Conservation (phyloP, 139 green algal species). For the Picochlorum sp. region DNA sequence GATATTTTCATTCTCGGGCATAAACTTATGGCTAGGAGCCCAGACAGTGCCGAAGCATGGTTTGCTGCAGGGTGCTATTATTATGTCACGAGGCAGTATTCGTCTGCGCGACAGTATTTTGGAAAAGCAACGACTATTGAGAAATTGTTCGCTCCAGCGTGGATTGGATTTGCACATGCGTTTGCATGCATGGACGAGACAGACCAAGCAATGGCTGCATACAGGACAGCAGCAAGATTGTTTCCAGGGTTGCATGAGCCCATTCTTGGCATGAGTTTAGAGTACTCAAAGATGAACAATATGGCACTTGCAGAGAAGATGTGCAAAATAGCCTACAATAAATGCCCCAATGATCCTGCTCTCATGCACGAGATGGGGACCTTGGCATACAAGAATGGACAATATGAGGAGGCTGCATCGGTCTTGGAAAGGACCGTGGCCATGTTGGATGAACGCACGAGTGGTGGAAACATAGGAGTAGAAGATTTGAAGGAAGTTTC, state of each 20-base stretch:
- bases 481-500: conserved; percentile 63
- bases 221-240: conserved; percentile 82
- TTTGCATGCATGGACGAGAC: conserved; percentile 86
- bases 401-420: conserved; percentile 23
- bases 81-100: conserved; percentile 54
- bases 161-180: conserved; percentile 89
- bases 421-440: conserved; percentile 15
- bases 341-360: conserved; percentile 78
- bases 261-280: conserved; percentile 77
- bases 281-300: conserved; percentile 88
- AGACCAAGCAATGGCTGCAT: conserved; percentile 88
- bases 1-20: conserved; percentile 80
- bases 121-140: conserved; percentile 77
- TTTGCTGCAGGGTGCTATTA: conserved; percentile 96
- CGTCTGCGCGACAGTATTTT: conserved; percentile 69
- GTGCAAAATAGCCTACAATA: conserved; percentile 44
- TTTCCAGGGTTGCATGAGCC: conserved; percentile 90
- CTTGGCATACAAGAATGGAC: conserved; percentile 50
- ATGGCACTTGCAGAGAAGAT: conserved; percentile 62
- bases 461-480: conserved; percentile 21
- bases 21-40: conserved; percentile 76
- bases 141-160: conserved; percentile 70
- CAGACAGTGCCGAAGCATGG: conserved; percentile 72
- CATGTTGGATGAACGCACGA: conserved; percentile 49
- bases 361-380: conserved; percentile 84